Evolutionary conservation across 2,329 filamentous ascomycete genomes (phyloP).

Genomic region (Calonectria pseudoreteaudii): DNA sequence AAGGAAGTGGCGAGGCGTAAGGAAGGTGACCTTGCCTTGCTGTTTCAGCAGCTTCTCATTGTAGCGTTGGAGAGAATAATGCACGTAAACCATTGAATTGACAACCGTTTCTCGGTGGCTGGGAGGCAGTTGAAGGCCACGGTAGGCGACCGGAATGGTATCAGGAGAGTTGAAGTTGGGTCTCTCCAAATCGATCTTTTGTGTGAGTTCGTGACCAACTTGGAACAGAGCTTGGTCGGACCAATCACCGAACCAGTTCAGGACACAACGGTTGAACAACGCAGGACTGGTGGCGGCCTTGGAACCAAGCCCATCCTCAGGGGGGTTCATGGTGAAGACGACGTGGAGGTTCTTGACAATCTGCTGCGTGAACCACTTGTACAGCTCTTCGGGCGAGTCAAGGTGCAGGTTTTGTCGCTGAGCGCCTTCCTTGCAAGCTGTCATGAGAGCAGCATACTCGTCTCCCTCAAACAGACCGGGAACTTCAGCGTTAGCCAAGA

Average conservation of each 20-base stretch:
- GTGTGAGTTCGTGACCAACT: conserved; percentile 93
- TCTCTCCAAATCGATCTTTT: conserved; percentile 94
- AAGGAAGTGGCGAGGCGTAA: conserved; percentile 96
- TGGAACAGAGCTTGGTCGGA: conserved; percentile 99
- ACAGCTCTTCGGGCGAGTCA: conserved; percentile 98
- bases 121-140: conserved; percentile 84
- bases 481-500: conserved; percentile 99
- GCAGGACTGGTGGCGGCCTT: conserved; percentile 98
- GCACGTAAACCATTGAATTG: conserved; percentile 99
- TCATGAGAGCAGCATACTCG: conserved; percentile 98
- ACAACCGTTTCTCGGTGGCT: conserved; percentile 92
- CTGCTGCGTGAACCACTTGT: conserved; percentile 99
- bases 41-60: conserved; percentile 90
- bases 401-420: conserved; percentile 94
- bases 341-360: conserved; percentile 99
- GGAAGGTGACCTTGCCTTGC: conserved; percentile 90
- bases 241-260: conserved; percentile 99
- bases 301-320: conserved; percentile 91
- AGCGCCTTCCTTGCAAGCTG: conserved; percentile 97
- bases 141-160: conserved; percentile 92
- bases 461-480: conserved; percentile 99
- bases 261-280: conserved; percentile 98
- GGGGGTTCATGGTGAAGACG: conserved; percentile 99
- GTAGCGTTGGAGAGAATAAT: conserved; percentile 92
- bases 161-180: conserved; percentile 88